phyloP scores from a whole-genome alignment of 352 stramenopile species.

The Phytophthora sojae region DNA sequence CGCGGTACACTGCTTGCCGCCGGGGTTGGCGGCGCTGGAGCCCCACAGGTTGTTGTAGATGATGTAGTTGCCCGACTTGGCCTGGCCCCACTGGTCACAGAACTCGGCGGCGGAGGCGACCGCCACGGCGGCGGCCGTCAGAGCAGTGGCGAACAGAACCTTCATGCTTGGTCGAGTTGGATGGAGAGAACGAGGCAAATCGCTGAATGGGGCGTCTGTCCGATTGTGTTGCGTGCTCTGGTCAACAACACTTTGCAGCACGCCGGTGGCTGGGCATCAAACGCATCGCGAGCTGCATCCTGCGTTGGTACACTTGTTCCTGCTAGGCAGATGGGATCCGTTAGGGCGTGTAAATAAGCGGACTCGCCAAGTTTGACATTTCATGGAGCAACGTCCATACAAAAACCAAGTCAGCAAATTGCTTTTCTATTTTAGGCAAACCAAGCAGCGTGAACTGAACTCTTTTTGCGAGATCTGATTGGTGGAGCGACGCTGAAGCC shows the following conservation, averaged over 20 bases:
- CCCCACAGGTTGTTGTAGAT: conserved; percentile 65
- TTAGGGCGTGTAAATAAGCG: not conserved
- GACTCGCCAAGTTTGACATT: not conserved
- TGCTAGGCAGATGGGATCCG: conserved; percentile 29
- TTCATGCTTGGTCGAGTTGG: conserved; percentile 36
- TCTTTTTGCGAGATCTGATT: conserved; percentile 13
- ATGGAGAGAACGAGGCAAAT: conserved; percentile 24
- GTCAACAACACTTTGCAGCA: conserved; percentile 16
- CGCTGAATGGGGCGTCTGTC: conserved; percentile 19
- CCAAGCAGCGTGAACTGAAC: conserved; percentile 9
- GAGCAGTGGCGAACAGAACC: conserved; percentile 35
- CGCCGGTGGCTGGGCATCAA: not conserved
- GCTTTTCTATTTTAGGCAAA: not conserved
- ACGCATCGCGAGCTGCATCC: conserved; percentile 9
- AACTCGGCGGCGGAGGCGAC: conserved; percentile 28
- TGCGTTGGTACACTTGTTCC: conserved; percentile 25
- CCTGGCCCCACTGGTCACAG: conserved; percentile 49
- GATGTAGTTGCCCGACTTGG: conserved; percentile 47
- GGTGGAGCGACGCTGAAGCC: not conserved
- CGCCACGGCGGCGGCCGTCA: conserved; percentile 26
- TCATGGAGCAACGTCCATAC: too few species aligned
- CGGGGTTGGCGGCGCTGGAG: conserved; percentile 20
- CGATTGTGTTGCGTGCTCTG: conserved; percentile 11
- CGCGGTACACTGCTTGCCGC: conserved; percentile 53
- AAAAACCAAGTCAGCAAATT: not conserved